Percentiles rank a stretch among this genome's conserved stretches.
phyloP scores from a whole-genome alignment of 108 stramenopile genomes.

The Nitzschia sp. region DNA sequence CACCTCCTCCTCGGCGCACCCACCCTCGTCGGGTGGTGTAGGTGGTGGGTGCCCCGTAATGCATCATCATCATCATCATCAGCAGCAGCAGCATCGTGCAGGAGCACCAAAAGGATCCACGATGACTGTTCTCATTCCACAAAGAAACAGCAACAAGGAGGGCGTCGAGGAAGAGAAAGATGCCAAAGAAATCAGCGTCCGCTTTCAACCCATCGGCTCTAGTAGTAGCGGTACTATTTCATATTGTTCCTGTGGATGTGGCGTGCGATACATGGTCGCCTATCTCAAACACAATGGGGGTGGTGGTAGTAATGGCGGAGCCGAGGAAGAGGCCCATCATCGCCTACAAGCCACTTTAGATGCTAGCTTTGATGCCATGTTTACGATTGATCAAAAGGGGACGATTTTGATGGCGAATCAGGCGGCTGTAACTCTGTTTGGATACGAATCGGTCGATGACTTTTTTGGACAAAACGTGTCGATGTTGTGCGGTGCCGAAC shows the following conservation, averaged over 20 bases:
- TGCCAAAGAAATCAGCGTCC: neutral
- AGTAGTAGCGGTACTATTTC: too few species aligned
- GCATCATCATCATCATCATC: neutral
- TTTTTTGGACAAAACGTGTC: slow-evolving; percentile 36
- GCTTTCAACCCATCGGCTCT: neutral
- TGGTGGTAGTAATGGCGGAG: neutral
- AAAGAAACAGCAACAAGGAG: too few species aligned
- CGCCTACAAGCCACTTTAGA: neutral
- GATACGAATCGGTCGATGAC: slow-evolving; percentile 27
- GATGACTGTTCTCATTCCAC: neutral
- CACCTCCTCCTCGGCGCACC: neutral
- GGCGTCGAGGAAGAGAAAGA: too few species aligned
- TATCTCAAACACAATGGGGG: neutral
- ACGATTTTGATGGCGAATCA: slow-evolving; percentile 41
- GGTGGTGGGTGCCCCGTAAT: neutral
- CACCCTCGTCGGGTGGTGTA: too few species aligned
- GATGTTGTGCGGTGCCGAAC: slow-evolving; percentile 33
- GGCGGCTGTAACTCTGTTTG: slow-evolving; percentile 34
- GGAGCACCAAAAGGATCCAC: neutral
- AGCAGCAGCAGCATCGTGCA: neutral
- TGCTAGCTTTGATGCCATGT: neutral
- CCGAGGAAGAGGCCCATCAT: neutral
- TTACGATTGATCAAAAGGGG: slow-evolving; percentile 32
- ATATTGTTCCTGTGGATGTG: neutral
- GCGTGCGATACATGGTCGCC: neutral